Evolutionary conservation across 768 basidiomycete genomes (phyloP), one percentile per base, ranked within the genome.

Genomic region (Piloderma croceum): DNA sequence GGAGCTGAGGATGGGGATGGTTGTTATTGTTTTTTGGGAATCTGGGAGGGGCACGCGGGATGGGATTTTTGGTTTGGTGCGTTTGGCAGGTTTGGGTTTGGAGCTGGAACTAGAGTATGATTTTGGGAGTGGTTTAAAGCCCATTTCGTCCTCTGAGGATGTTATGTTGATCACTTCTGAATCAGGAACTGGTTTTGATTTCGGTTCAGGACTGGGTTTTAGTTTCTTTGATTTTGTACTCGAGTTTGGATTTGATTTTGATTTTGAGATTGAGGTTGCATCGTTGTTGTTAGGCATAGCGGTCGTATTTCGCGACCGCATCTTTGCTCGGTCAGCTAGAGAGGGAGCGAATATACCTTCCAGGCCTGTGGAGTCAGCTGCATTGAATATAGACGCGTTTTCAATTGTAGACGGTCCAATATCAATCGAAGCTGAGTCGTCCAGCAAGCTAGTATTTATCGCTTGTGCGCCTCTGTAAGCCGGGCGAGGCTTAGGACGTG

Each of bases 241-340:
- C 15, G 10, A 9, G 27, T 29, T 29, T 29, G 10, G 27, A 29
- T 15, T 15, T 15, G 27, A 9, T 29, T 9, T 15, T 29, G 27
- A 15, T 29, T 29, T 29, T 15, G 27, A n/a, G n/a, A n/a, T n/a
- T n/a, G n/a, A n/a, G n/a, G n/a, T n/a, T n/a, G n/a, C n/a, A n/a
- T n/a, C n/a, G n/a, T n/a, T n/a, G n/a, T n/a, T n/a, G n/a, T n/a
- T n/a, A n/a, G n/a, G n/a, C n/a, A n/a, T 15, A 29, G 27, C 27
- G 27, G 27, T 64, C 6, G 61, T 39, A 17, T 55, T 63, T 18
- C 76, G 60, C 41, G 71, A 64, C 13, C 77, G 74, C 57, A 65
- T 75, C 50, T 79, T 79, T 36, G 77, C 72, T 13, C 77, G 67
- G 31, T 79, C 77, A n/a, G 77, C 76, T 19, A 77, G 76, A 45